Evolutionary conservation across 148 eudicot species (phyloP).

Genomic region (Amaranthus palmeri): DNA sequence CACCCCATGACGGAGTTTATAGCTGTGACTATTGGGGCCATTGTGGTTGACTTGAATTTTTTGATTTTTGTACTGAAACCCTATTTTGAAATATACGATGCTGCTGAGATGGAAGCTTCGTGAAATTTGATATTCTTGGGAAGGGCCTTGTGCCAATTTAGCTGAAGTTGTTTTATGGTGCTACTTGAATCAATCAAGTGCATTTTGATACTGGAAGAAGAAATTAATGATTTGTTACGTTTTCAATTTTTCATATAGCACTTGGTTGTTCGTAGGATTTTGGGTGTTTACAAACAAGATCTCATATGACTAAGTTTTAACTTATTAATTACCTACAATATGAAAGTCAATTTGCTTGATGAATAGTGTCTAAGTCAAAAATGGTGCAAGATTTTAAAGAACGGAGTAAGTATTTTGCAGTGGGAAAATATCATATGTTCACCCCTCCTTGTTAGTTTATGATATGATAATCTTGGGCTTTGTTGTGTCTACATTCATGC

Average conservation of each 20-base stretch:
- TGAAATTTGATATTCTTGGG: not conserved
- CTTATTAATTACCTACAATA: too few species aligned
- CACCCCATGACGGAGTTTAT: too few species aligned
- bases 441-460: not conserved
- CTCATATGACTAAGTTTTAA: too few species aligned
- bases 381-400: too few species aligned
- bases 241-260: not conserved
- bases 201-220: not conserved
- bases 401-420: not conserved
- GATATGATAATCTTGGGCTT: not conserved
- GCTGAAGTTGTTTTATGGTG: not conserved
- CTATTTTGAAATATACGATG: slow-evolving; percentile 13
- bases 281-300: not conserved
- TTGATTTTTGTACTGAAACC: slow-evolving; percentile 17
- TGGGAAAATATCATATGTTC: not conserved
- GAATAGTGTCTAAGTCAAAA: too few species aligned
- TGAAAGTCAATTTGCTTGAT: too few species aligned
- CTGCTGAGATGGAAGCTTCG: not conserved
- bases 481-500: not conserved
- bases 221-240: not conserved
- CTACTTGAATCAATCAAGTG: not conserved
- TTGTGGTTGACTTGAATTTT: slow-evolving; percentile 1
- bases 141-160: not conserved
- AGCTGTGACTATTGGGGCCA: too few species aligned
- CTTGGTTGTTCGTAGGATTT: not conserved